These are phyloP conservation scores for Apiospora rasikravindrae DNA, from an alignment of 2,329 filamentous ascomycete genomes.

Conservation along the genomic window DNA sequence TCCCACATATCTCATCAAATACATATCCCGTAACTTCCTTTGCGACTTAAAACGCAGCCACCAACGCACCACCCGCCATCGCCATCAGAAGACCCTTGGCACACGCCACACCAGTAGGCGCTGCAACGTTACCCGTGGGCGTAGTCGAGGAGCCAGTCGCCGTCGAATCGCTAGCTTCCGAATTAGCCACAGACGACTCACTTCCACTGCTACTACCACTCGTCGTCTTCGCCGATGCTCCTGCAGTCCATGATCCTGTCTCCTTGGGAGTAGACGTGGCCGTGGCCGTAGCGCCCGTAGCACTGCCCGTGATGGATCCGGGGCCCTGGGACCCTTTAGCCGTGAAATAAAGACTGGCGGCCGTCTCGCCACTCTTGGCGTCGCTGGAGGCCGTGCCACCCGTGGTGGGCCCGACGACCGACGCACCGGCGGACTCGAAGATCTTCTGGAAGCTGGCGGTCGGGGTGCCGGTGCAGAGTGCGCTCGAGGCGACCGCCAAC, in stretches of 20 bases:
- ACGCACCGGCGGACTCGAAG: constrained; percentile 38
- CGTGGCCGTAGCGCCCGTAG: constrained; percentile 42
- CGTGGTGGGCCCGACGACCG: constrained; percentile 36
- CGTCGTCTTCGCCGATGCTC: constrained; percentile 5
- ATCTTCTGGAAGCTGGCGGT: constrained; percentile 42
- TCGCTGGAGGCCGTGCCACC: constrained; percentile 41
- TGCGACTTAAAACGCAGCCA: constrained; percentile 34
- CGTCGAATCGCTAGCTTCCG: not conserved
- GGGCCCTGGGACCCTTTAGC: constrained; percentile 43
- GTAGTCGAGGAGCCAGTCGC: constrained; percentile 14
- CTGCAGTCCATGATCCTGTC: not conserved
- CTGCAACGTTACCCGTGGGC: constrained; percentile 31
- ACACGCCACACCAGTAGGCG: constrained; percentile 33
- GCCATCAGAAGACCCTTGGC: constrained; percentile 33
- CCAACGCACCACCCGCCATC: constrained; percentile 36
- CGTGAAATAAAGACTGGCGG: constrained; percentile 51
- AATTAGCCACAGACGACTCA: not conserved
- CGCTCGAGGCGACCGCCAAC: constrained; percentile 40
- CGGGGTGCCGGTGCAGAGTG: constrained; percentile 45
- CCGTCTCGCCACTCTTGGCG: constrained; percentile 42
- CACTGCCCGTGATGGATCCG: constrained; percentile 48
- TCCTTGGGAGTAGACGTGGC: constrained; percentile 17
- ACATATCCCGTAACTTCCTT: not conserved
- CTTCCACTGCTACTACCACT: not conserved
- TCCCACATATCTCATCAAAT: not conserved